Conservation (phyloP, 768 basidiomycete genomes). For the Termitomyces sp. region DNA sequence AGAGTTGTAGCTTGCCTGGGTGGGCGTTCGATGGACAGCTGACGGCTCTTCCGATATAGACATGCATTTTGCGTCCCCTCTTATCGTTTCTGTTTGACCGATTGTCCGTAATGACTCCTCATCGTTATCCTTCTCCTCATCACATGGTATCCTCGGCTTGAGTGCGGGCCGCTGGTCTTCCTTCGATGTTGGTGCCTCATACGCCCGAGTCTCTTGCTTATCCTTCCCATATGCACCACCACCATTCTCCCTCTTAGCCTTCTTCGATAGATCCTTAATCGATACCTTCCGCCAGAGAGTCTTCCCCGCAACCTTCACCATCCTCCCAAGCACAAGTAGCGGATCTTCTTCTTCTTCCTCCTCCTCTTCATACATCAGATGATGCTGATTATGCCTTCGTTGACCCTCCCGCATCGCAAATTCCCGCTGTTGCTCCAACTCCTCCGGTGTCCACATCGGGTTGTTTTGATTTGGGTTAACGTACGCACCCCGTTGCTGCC, state of each 20-base stretch:
- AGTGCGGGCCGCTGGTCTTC: constrained; percentile 1
- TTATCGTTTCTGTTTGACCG: constrained; percentile 25
- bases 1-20: background rate
- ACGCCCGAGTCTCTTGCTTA: background rate
- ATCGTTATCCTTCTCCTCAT: constrained; percentile 24
- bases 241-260: constrained; percentile 11
- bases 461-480: constrained; percentile 8
- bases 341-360: constrained; percentile 44
- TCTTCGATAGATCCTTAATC: constrained; percentile 27
- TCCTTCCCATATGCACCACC: background rate
- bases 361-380: constrained; percentile 17
- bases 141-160: constrained; percentile 1
- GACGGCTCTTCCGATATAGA: constrained; percentile 6
- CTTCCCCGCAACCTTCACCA: constrained; percentile 49
- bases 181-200: background rate
- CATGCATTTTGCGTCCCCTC: constrained; percentile 20
- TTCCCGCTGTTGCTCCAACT: constrained; percentile 30
- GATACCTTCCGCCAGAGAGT: constrained; percentile 50
- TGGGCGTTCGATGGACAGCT: background rate
- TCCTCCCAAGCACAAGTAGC: constrained; percentile 43
- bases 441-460: constrained; percentile 36
- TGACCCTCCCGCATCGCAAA: constrained; percentile 17
- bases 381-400: constrained; percentile 13
- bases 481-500: constrained; percentile 10
- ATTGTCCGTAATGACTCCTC: constrained; percentile 22